Conservation (phyloP, 1,284 basidiomycete genomes). For the Cryptococcus sp. region DNA sequence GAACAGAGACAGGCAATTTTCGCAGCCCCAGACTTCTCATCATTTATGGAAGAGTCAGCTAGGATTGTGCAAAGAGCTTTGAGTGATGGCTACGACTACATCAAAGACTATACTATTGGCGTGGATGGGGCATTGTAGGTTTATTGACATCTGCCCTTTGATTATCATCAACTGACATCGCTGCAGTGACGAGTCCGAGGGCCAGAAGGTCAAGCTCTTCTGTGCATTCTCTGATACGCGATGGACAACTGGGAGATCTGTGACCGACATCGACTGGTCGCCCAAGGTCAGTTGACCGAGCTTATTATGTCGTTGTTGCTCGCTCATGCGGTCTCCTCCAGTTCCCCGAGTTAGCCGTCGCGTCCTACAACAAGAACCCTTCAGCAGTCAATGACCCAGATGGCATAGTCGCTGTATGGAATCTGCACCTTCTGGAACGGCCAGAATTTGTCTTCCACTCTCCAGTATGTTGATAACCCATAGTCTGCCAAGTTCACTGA, state of each 20-base stretch:
- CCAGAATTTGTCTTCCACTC: conserved; percentile 98
- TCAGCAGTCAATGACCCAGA: conserved; percentile 88
- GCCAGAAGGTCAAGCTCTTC: conserved; percentile 76
- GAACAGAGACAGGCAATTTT: conserved; percentile 78
- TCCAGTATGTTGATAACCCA: conserved; percentile 61
- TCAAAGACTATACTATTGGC: conserved; percentile 87
- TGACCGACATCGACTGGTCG: conserved; percentile 97
- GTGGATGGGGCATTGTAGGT: conserved; percentile 69
- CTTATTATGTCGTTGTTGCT: neutral
- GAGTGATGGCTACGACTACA: conserved; percentile 94
- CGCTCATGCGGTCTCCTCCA: conserved; percentile 41
- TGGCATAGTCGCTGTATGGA: conserved; percentile 96
- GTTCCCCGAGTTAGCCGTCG: conserved; percentile 93
- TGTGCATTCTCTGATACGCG: conserved; percentile 87
- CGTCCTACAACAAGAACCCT: conserved; percentile 94
- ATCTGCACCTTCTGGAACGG: conserved; percentile 85
- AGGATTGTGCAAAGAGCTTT: conserved; percentile 95
- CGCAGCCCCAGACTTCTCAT: conserved; percentile 78
- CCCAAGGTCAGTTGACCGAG: conserved; percentile 65
- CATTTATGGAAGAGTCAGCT: conserved; percentile 91
- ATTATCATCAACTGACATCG: neutral
- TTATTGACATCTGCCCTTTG: conserved; percentile 1
- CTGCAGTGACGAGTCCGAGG: conserved; percentile 78
- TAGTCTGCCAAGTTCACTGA: neutral
- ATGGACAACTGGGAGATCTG: conserved; percentile 82